Base-by-base conservation (phyloP, 2,329 filamentous ascomycete genomes). In the Exserohilum rostratum region DNA sequence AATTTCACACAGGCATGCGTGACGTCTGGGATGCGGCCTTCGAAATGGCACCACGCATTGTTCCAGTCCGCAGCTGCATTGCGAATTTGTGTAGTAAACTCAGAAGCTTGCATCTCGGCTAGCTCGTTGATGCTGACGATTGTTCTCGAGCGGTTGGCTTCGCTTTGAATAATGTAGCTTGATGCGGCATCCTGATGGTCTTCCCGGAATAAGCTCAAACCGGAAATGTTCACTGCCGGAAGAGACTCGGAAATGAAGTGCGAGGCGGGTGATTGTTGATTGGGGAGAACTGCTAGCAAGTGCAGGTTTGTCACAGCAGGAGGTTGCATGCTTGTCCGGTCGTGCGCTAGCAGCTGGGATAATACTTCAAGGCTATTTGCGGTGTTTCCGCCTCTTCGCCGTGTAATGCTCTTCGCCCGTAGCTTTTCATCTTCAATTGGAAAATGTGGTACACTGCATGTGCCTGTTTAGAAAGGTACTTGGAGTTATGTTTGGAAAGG, bases 401-500 rank as follows among this genome's bases (percentile, higher is more conserved):
- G 81, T 31, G 78, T 75, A 50, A 89, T 70, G 20, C 69, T 79
- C 2, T 83, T 83, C 15, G 89, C 88, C 29, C 89, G 86, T 35
- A 90, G 79, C 73, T 92, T 92, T 43, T 85, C 82, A 77, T 93
- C 89, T 76, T 92, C 89, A 6, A 75, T 73, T 1, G 89, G 89
- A 68, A 85, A 91, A 66, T 85, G 77, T 3, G 87, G 84, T 30
- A 90, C 82, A 58, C 86, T 90, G 69, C 17, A 7, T 30, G 9
- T 13, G 13, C 13, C 9, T 25, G 11, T 18, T 53, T 6, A 42
- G 7, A 7, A 11, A 17, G 7, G 6, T 40, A 11, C 5, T n/a
- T 5, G 37, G n/a, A 18, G 29, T 4, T 9, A 35, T 13, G 13
- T n/a, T 27, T 3, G 20, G 15, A 13, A 2, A 31, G 5, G 13